Evolutionary conservation across 768 basidiomycete species (phyloP).

Genomic region (Tylopilus plumbeoviolaceoides): DNA sequence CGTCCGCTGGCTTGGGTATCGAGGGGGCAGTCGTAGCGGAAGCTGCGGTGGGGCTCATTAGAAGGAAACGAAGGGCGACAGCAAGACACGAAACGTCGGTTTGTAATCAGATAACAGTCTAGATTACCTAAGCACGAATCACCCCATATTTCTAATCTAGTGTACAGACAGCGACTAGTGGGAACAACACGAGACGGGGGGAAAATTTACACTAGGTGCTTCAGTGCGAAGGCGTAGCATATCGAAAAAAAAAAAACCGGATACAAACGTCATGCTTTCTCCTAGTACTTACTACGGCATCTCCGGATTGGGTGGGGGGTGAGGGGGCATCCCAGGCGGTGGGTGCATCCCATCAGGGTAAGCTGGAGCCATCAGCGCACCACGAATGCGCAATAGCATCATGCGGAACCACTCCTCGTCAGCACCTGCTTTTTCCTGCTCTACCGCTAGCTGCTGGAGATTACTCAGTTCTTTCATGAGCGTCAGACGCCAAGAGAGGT

Average conservation of each 20-base stretch:
- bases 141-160: neutral
- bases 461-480: slow-evolving; percentile 79
- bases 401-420: slow-evolving; percentile 84
- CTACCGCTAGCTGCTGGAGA: slow-evolving; percentile 69
- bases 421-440: slow-evolving; percentile 78
- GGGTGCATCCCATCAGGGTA: slow-evolving; percentile 37
- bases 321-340: slow-evolving; percentile 34
- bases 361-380: slow-evolving; percentile 57
- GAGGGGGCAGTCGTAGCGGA: slow-evolving; percentile 24
- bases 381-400: slow-evolving; percentile 78
- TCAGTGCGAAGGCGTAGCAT: slow-evolving; percentile 3
- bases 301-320: slow-evolving; percentile 33
- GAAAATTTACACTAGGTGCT: neutral
- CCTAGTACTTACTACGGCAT: slow-evolving; percentile 23
- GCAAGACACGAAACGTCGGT: neutral
- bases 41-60: slow-evolving; percentile 64
- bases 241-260: slow-evolving; percentile 3
- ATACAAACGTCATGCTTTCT: neutral
- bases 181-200: neutral
- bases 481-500: slow-evolving; percentile 73
- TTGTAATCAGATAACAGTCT: slow-evolving; percentile 20
- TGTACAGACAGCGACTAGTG: neutral
- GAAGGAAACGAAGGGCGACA: neutral
- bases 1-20: slow-evolving; percentile 17
- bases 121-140: slow-evolving; percentile 19